These are phyloP conservation scores for Gentiana dahurica DNA, from an alignment of 257 asterid genomes.

Conservation along the genomic window DNA sequence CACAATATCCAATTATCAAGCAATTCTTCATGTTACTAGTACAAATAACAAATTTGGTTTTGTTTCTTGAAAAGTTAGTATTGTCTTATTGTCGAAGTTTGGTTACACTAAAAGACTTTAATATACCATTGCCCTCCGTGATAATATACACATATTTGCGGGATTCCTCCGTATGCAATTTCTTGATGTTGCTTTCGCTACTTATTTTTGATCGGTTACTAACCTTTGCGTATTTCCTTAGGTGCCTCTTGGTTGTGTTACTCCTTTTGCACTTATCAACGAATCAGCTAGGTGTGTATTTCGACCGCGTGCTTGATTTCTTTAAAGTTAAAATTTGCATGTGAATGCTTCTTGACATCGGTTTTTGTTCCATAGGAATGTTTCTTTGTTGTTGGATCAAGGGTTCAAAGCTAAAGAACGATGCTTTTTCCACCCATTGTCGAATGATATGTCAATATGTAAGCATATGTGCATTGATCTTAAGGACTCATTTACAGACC, in stretches of 20 bases:
- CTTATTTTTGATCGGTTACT: slow-evolving; percentile 4
- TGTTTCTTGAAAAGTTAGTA: no score
- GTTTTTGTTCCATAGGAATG: slow-evolving; percentile 33
- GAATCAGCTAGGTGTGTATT: slow-evolving; percentile 68
- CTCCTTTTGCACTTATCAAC: slow-evolving; percentile 85
- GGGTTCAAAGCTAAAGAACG: slow-evolving; percentile 50
- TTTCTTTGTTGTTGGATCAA: slow-evolving; percentile 79
- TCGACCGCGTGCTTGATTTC: neutral
- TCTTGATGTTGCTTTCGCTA: neutral
- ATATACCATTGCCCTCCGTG: neutral
- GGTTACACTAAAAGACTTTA: no score
- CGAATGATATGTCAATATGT: slow-evolving; percentile 79
- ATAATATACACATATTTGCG: neutral
- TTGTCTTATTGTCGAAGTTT: no score
- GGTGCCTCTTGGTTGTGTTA: slow-evolving; percentile 90
- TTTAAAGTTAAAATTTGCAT: neutral
- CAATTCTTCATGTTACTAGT: no score
- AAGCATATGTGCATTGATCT: slow-evolving; percentile 6
- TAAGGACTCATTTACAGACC: neutral
- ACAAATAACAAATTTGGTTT: no score
- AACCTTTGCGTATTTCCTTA: slow-evolving; percentile 21
- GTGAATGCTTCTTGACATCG: neutral
- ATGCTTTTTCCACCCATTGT: slow-evolving; percentile 91
- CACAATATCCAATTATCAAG: no score
- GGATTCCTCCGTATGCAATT: neutral